Evolutionary conservation across 345 rosid genomes (phyloP).

Genomic region (Sonneratia alba): DNA sequence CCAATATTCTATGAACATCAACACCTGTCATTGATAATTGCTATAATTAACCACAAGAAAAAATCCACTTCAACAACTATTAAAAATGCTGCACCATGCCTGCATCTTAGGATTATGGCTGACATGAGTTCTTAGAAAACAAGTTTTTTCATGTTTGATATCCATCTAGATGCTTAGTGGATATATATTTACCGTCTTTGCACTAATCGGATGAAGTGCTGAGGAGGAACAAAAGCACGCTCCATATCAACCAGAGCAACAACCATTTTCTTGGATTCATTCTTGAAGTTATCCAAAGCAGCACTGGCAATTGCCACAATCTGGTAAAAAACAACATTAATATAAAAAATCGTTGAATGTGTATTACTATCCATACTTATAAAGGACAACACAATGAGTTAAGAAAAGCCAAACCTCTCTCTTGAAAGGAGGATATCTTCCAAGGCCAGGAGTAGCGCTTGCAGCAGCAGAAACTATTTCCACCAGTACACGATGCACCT

Average conservation of each 20-base stretch:
- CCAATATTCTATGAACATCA: background rate
- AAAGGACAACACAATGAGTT: constrained; percentile 3
- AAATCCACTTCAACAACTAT: background rate
- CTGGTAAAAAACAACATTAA: constrained; percentile 23
- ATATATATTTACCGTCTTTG: constrained; percentile 62
- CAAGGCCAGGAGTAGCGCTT: constrained; percentile 94
- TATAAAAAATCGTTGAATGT: background rate
- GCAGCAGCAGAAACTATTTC: constrained; percentile 86
- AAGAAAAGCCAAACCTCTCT: constrained; percentile 53
- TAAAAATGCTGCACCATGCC: background rate
- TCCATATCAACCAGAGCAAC: constrained; percentile 99
- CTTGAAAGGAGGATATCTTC: constrained; percentile 95
- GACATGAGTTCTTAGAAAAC: background rate
- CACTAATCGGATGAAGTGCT: constrained; percentile 94
- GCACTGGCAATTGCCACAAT: constrained; percentile 83
- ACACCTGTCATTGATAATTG: background rate
- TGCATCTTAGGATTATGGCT: background rate
- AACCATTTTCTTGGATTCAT: constrained; percentile 92
- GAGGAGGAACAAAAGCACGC: constrained; percentile 99
- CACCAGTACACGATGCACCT: constrained; percentile 93
- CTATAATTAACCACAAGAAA: background rate
- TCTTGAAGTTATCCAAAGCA: constrained; percentile 90
- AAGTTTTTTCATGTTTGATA: background rate
- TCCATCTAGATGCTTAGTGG: background rate
- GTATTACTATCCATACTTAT: background rate